phyloP scores from a whole-genome alignment of 768 basidiomycete genomes.

The Russula dissimulans region DNA sequence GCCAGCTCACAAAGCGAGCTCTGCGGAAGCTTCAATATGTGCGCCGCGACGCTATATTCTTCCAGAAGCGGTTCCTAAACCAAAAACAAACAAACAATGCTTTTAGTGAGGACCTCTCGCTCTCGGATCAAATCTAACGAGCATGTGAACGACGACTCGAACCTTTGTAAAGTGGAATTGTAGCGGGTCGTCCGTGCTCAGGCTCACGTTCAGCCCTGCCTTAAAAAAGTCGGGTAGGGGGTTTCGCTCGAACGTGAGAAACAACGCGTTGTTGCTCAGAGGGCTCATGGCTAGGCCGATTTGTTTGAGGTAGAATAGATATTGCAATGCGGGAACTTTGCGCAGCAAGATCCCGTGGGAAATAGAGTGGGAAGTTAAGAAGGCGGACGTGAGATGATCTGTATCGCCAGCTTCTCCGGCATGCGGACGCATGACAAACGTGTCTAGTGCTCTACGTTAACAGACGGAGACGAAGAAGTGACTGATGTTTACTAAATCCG shows the following conservation, averaged over 20 bases:
- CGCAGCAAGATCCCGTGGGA: conserved; percentile 98
- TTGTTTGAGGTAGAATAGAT: conserved; percentile 96
- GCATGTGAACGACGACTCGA: conserved; percentile 12
- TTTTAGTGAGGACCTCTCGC: not conserved
- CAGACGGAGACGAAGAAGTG: not conserved
- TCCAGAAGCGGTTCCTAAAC: conserved; percentile 84
- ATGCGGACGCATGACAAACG: conserved; percentile 94
- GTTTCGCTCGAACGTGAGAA: conserved; percentile 94
- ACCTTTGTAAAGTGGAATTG: conserved; percentile 99
- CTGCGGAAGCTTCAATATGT: conserved; percentile 96
- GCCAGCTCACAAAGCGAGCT: conserved; percentile 93
- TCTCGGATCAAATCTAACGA: not conserved
- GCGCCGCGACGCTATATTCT: conserved; percentile 94
- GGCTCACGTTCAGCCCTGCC: conserved; percentile 87
- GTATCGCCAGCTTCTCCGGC: conserved; percentile 98
- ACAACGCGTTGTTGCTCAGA: conserved; percentile 93
- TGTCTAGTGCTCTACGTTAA: conserved; percentile 44
- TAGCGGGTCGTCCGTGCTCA: conserved; percentile 92
- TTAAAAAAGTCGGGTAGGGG: conserved; percentile 97
- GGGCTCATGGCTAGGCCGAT: conserved; percentile 99
- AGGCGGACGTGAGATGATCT: conserved; percentile 93
- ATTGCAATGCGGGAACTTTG: conserved; percentile 95
- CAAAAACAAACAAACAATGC: not conserved
- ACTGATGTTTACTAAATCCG: conserved; percentile 72
- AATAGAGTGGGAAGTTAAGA: conserved; percentile 94